phyloP scores from a whole-genome alignment of 148 eudicot genomes.

The Fagopyrum esculentum region DNA sequence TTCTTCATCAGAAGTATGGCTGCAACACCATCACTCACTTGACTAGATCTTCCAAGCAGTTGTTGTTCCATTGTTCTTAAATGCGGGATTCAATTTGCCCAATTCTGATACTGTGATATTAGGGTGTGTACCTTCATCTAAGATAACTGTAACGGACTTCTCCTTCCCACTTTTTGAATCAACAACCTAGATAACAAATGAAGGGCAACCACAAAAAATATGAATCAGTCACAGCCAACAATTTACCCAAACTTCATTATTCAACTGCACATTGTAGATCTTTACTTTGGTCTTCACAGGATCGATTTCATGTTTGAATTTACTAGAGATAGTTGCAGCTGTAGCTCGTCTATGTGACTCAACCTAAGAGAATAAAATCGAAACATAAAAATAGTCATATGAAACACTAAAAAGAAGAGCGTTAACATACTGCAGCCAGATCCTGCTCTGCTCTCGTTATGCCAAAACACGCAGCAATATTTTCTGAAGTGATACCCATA shows the following conservation, averaged over 20 bases:
- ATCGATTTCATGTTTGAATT: slow-evolving; percentile 77
- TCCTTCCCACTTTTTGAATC: slow-evolving; percentile 96
- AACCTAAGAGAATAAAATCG: slow-evolving; percentile 44
- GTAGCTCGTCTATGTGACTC: slow-evolving; percentile 94
- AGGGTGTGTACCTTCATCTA: slow-evolving; percentile 92
- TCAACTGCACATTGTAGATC: neutral
- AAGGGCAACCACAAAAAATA: neutral
- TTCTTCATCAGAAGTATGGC: slow-evolving; percentile 91
- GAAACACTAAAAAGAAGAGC: neutral
- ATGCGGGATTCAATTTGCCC: slow-evolving; percentile 79
- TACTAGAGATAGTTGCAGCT: slow-evolving; percentile 92
- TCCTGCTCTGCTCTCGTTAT: slow-evolving; percentile 94
- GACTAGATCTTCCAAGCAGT: slow-evolving; percentile 97
- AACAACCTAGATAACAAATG: slow-evolving; percentile 43
- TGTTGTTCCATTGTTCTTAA: slow-evolving; percentile 85
- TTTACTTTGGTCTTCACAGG: slow-evolving; percentile 80
- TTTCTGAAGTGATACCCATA: slow-evolving; percentile 97
- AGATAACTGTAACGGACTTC: slow-evolving; percentile 59
- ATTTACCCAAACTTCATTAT: neutral
- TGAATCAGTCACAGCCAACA: neutral
- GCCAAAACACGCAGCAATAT: slow-evolving; percentile 77
- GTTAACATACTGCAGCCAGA: slow-evolving; percentile 82
- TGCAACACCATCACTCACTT: slow-evolving; percentile 94
- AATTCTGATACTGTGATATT: slow-evolving; percentile 49
- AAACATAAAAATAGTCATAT: neutral